phyloP scores from a whole-genome alignment of 345 rosid genomes.

The Diplotaxis tenuifolia region DNA sequence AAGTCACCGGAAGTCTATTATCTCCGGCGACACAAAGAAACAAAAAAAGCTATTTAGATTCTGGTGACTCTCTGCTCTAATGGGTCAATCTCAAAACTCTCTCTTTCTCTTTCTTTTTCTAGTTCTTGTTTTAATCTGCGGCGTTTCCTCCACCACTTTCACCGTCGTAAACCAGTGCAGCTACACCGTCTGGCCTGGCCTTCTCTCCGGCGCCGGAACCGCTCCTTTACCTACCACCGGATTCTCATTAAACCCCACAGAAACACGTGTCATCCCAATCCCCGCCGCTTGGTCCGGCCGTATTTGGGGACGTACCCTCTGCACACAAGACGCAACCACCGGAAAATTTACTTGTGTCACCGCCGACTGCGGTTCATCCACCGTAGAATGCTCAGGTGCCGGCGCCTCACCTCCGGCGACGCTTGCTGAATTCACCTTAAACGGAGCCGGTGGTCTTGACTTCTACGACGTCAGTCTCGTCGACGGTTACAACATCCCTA shows the following conservation, averaged over 20 bases:
- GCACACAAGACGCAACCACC: constrained; percentile 51
- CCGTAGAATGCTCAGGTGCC: constrained; percentile 48
- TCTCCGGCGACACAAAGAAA: constrained; percentile 9
- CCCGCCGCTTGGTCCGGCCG: constrained; percentile 71
- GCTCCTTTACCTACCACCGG: constrained; percentile 56
- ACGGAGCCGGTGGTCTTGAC: constrained; percentile 49
- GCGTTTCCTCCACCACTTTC: constrained; percentile 40
- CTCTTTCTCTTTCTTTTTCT: constrained; percentile 20
- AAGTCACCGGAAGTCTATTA: constrained; percentile 25
- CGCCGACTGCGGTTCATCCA: constrained; percentile 56
- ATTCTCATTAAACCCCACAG: constrained; percentile 47
- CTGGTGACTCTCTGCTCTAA: constrained; percentile 34
- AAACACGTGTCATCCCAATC: constrained; percentile 37
- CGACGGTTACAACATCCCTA: constrained; percentile 70
- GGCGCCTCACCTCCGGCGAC: constrained; percentile 62
- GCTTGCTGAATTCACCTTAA: constrained; percentile 57
- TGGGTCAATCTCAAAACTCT: constrained; percentile 29
- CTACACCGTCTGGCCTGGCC: constrained; percentile 67
- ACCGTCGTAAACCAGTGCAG: constrained; percentile 54
- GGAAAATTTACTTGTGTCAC: constrained; percentile 62
- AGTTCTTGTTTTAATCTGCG: not conserved
- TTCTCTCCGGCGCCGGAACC: constrained; percentile 60
- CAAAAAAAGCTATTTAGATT: constrained; percentile 1
- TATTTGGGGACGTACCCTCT: constrained; percentile 64
- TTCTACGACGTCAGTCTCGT: constrained; percentile 73